Percentiles rank a stretch among this genome's conserved stretches.
Conservation (phyloP, 202 grass and related monocot species). For the Hordeum pubiflorum region DNA sequence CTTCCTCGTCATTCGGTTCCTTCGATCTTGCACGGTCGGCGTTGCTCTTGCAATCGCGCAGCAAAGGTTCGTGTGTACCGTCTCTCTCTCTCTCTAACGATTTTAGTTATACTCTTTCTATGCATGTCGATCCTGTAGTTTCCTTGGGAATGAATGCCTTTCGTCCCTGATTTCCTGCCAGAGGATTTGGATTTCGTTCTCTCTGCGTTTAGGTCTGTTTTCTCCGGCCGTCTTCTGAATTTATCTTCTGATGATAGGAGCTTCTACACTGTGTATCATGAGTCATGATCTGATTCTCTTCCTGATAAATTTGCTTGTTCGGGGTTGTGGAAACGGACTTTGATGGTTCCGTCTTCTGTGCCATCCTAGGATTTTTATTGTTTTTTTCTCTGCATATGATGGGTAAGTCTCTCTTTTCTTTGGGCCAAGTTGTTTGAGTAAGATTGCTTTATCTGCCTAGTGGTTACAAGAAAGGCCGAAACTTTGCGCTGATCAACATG, state of each 20-base stretch:
- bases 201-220: background rate
- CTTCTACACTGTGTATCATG: background rate
- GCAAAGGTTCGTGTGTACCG: background rate
- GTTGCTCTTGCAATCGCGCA: background rate
- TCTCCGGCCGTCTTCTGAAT: background rate
- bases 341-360: background rate
- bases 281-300: background rate
- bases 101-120: background rate
- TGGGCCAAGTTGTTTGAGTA: background rate
- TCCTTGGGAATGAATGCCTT: background rate
- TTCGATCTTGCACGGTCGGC: background rate
- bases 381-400: background rate
- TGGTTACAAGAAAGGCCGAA: background rate
- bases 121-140: background rate
- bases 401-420: background rate
- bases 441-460: background rate
- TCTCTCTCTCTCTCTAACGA: background rate
- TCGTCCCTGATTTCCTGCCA: background rate
- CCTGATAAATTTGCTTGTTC: background rate
- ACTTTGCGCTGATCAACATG: background rate
- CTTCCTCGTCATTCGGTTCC: background rate
- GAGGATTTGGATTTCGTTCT: background rate
- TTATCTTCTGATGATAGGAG: background rate
- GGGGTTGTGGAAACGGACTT: background rate
- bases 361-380: background rate